Evolutionary conservation across 257 asterid genomes (phyloP).

Genomic region (Lycium barbarum): DNA sequence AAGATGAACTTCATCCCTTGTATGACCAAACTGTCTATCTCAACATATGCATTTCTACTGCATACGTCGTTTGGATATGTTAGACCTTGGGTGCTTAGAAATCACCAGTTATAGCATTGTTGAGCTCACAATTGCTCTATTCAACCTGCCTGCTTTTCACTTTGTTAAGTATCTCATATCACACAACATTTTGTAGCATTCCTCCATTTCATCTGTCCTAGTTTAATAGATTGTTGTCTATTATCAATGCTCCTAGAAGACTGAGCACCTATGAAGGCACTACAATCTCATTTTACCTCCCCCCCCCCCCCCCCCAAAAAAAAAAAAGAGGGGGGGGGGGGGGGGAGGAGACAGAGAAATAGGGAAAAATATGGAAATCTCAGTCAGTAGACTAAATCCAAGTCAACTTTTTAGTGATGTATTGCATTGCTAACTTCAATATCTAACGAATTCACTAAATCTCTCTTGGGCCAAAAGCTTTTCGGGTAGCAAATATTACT

Average conservation of each 20-base stretch:
- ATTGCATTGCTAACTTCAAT: background rate
- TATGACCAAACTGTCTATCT: background rate
- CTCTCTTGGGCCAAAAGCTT: background rate
- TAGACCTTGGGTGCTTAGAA: background rate
- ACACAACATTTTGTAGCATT: background rate
- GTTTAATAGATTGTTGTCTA: background rate
- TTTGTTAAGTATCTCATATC: slow-evolving; percentile 13
- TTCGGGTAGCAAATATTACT: background rate
- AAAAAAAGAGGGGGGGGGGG: too few species aligned
- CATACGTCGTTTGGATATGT: slow-evolving; percentile 23
- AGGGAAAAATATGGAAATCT: background rate
- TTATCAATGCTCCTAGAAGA: background rate
- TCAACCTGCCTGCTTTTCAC: background rate
- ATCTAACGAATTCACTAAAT: background rate
- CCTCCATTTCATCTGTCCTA: slow-evolving; percentile 15
- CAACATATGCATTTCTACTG: slow-evolving; percentile 14
- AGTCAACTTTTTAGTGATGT: background rate
- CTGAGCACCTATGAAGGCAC: background rate
- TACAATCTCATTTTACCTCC: background rate
- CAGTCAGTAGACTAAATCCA: background rate
- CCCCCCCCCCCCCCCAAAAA: too few species aligned
- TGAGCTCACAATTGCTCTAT: background rate
- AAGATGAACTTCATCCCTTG: slow-evolving; percentile 12
- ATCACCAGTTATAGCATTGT: background rate
- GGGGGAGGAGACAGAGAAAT: too few species aligned